Evolutionary conservation across 179 eudicot genomes (phyloP).

Genomic region (Silene noctiflora): DNA sequence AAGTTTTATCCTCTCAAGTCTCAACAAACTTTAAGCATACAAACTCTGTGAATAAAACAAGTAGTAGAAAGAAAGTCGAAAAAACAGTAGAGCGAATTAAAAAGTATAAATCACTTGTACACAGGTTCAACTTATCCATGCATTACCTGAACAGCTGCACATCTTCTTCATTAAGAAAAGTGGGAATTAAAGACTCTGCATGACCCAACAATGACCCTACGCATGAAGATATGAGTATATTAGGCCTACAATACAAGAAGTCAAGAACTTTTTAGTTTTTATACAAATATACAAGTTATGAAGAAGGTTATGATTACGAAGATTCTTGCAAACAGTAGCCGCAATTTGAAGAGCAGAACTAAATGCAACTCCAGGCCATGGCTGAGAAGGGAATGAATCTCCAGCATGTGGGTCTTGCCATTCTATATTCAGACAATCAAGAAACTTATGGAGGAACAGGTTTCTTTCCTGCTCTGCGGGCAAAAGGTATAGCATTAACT

Average conservation of each 20-base stretch:
- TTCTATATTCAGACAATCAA: constrained; percentile 51
- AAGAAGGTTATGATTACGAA: constrained; percentile 44
- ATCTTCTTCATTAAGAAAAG: constrained; percentile 78
- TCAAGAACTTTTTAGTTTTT: background rate
- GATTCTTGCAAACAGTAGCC: constrained; percentile 56
- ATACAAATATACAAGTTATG: background rate
- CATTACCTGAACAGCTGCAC: constrained; percentile 85
- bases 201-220: constrained; percentile 86
- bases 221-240: constrained; percentile 19
- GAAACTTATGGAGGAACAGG: constrained; percentile 72
- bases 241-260: background rate
- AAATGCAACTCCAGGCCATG: constrained; percentile 29
- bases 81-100: background rate
- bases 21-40: background rate
- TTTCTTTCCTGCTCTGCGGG: constrained; percentile 78
- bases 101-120: background rate
- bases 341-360: constrained; percentile 48
- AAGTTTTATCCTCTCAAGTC: background rate
- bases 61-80: background rate
- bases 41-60: background rate
- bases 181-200: constrained; percentile 79
- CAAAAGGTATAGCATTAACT: constrained; percentile 20
- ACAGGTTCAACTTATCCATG: background rate
- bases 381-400: constrained; percentile 32
- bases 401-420: constrained; percentile 36